A percentile compares a stretch with the other conserved stretches of the same genome.
Conservation (phyloP, 2,329 filamentous ascomycete species). For the Sporothrix brunneoviolacea region DNA sequence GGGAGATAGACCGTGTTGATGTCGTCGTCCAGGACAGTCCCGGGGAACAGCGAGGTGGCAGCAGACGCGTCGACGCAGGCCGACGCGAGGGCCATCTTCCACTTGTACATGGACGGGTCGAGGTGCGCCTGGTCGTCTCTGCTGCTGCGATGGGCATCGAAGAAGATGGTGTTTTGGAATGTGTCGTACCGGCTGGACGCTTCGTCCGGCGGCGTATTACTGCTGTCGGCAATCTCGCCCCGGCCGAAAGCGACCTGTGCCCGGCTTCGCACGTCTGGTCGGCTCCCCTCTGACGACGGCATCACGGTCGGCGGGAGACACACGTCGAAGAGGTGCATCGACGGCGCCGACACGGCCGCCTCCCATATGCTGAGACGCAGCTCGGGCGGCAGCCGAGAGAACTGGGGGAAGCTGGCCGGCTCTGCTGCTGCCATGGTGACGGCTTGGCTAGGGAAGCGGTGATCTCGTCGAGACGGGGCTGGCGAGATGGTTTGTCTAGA, state of each 20-base stretch:
- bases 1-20: slow-evolving; percentile 23
- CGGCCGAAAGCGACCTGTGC: neutral
- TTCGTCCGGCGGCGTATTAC: neutral
- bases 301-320: too few relatives aligned
- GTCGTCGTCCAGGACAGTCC: neutral
- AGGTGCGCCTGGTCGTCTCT: neutral
- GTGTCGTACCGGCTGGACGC: neutral
- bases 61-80: slow-evolving; percentile 15
- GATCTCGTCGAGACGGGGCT: too few relatives aligned
- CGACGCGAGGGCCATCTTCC: slow-evolving; percentile 8
- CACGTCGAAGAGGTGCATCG: slow-evolving; percentile 21
- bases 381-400: slow-evolving; percentile 20
- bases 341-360: slow-evolving; percentile 15
- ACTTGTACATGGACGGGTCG: slow-evolving; percentile 15
- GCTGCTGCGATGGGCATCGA: neutral
- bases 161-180: slow-evolving; percentile 8
- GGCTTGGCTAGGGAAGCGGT: neutral
- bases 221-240: too few relatives aligned
- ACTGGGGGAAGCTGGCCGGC: slow-evolving; percentile 13
- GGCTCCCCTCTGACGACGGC: too few relatives aligned
- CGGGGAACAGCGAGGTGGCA: neutral
- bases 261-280: too few relatives aligned
- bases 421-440: neutral
- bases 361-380: slow-evolving; percentile 22
- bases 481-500: too few relatives aligned